phyloP scores from a whole-genome alignment of 2,329 filamentous ascomycete genomes.

The Aschersonia sp. region DNA sequence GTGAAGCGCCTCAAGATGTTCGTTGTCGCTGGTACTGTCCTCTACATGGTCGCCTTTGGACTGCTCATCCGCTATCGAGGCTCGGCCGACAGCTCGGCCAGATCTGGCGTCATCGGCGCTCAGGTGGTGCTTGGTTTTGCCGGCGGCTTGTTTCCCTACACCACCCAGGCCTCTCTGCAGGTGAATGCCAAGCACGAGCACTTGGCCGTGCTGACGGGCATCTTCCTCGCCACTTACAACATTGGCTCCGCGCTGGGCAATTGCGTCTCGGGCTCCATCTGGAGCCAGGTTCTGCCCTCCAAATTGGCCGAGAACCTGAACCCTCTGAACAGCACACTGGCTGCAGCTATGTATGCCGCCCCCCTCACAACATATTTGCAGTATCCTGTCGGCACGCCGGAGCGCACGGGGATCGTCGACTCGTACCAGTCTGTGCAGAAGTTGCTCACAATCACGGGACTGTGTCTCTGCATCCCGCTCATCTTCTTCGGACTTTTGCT shows the following conservation, averaged over 20 bases:
- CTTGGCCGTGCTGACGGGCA: conserved; percentile 38
- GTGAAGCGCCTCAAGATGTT: conserved; percentile 39
- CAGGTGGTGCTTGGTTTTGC: conserved; percentile 46
- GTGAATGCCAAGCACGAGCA: conserved; percentile 40
- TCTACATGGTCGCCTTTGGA: conserved; percentile 38
- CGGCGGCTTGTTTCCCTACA: conserved; percentile 43
- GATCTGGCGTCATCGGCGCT: conserved; percentile 41
- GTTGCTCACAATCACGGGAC: conserved; percentile 31
- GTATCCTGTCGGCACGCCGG: conserved; percentile 34
- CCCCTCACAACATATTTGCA: conserved; percentile 40
- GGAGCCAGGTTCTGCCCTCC: conserved; percentile 39
- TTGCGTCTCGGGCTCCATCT: conserved; percentile 45
- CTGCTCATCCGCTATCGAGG: conserved; percentile 43
- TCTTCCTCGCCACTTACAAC: conserved; percentile 40
- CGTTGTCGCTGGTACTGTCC: conserved; percentile 34
- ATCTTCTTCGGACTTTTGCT: conserved; percentile 26
- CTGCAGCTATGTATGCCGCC: conserved; percentile 40
- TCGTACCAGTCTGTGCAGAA: conserved; percentile 32
- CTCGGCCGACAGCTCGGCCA: conserved; percentile 26
- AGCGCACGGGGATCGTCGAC: conserved; percentile 39
- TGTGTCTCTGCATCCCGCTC: conserved; percentile 32
- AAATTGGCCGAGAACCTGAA: conserved; percentile 32
- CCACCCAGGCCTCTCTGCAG: conserved; percentile 43
- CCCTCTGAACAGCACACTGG: conserved; percentile 26
- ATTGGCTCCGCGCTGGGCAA: conserved; percentile 44